These are phyloP conservation scores for Talaromyces sp. DNA, from an alignment of 2,329 filamentous ascomycete genomes.

Conservation along the genomic window DNA sequence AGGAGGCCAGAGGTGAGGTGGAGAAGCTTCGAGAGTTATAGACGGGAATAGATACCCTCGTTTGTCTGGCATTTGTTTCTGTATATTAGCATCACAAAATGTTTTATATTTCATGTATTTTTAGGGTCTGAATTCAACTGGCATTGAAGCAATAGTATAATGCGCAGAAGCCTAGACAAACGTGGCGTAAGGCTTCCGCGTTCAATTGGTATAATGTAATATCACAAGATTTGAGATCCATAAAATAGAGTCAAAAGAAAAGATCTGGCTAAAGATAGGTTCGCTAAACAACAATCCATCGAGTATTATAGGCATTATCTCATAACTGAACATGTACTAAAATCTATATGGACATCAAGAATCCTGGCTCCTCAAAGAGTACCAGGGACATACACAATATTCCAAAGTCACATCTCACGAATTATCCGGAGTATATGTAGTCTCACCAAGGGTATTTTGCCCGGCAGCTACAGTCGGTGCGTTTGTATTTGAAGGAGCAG, in stretches of 20 bases:
- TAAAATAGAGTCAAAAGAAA: no score
- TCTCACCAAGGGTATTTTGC: constrained; percentile 63
- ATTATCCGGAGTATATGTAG: constrained; percentile 66
- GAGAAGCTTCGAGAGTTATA: constrained; percentile 40
- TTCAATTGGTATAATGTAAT: not conserved
- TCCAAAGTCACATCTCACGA: constrained; percentile 24
- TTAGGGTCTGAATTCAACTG: not conserved
- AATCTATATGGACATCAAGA: constrained; percentile 8
- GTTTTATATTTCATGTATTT: not conserved
- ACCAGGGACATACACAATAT: not conserved
- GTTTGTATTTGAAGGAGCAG: constrained; percentile 48
- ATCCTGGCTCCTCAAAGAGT: not conserved
- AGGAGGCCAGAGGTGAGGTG: constrained; percentile 44
- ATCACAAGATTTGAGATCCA: no score
- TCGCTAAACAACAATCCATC: not conserved
- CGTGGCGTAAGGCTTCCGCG: not conserved
- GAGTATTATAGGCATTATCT: not conserved
- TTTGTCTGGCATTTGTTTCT: constrained; percentile 5
- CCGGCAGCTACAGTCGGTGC: constrained; percentile 55
- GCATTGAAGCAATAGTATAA: not conserved
- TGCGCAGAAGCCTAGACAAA: not conserved
- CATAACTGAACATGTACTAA: constrained; percentile 9
- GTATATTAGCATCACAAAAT: constrained; percentile 14
- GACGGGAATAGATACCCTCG: constrained; percentile 13
- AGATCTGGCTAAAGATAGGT: not conserved